Percentiles rank a stretch among this genome's conserved stretches.
phyloP scores from a whole-genome alignment of 257 asterid genomes.

The Jaltomata sinuosa region DNA sequence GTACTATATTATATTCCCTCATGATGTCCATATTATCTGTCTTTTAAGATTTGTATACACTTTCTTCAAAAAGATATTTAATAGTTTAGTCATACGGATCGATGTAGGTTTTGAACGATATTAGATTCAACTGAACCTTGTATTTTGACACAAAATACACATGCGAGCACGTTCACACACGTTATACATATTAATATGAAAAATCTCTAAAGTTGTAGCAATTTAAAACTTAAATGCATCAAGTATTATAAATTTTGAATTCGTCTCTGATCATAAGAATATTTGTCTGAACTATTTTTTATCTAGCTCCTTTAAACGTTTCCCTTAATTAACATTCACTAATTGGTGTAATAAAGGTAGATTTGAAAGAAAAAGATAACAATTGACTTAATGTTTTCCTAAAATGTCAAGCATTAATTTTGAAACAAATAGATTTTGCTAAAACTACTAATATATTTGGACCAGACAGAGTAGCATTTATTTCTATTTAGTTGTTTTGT shows the following conservation, averaged over 20 bases:
- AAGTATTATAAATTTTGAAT: not conserved
- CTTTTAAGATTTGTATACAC: not conserved
- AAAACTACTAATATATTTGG: too few species aligned
- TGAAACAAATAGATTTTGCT: too few species aligned
- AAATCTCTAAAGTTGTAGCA: not conserved
- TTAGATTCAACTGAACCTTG: not conserved
- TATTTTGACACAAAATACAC: not conserved
- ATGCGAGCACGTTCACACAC: too few species aligned
- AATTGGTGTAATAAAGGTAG: not conserved
- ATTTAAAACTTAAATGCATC: too few species aligned
- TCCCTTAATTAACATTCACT: not conserved
- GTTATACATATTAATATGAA: not conserved
- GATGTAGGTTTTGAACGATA: not conserved
- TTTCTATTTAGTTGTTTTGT: not conserved
- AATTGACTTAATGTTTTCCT: too few species aligned
- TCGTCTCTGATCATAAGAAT: not conserved
- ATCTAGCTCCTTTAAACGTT: not conserved
- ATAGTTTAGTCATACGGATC: not conserved
- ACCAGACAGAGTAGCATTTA: too few species aligned
- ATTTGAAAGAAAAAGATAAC: not conserved
- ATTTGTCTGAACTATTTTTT: not conserved
- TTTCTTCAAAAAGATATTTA: not conserved
- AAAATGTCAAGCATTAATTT: too few species aligned
- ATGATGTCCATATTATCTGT: not conserved
- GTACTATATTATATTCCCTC: not conserved